Conservation (phyloP, 2,329 filamentous ascomycete species). For the Colletotrichum sp. region DNA sequence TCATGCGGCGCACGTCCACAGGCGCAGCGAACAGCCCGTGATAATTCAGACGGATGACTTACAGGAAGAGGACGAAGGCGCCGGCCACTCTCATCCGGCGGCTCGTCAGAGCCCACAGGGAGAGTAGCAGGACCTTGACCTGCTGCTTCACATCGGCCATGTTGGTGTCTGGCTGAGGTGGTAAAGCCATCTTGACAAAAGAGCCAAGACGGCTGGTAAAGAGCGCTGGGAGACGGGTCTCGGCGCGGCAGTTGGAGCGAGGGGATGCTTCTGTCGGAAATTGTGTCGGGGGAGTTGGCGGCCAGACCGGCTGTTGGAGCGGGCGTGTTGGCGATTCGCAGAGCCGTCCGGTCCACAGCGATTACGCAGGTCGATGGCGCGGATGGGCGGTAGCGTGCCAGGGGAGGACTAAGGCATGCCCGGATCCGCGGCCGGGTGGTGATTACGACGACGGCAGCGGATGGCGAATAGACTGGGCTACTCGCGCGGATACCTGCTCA, state of each 20-base stretch:
- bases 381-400: neutral
- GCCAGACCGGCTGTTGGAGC: neutral
- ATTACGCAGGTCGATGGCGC: slow-evolving; percentile 5
- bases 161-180: slow-evolving; percentile 19
- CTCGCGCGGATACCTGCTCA: neutral
- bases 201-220: neutral
- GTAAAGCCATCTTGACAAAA: slow-evolving; percentile 6
- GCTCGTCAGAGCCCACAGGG: slow-evolving; percentile 37
- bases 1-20: neutral
- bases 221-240: neutral
- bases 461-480: neutral
- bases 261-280: neutral
- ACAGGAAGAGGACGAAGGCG: slow-evolving; percentile 36
- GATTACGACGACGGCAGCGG: neutral
- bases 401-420: neutral
- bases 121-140: slow-evolving; percentile 25
- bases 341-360: neutral
- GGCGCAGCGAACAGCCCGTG: neutral
- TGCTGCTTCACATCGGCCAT: slow-evolving; percentile 26
- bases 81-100: slow-evolving; percentile 36
- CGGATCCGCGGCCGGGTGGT: neutral
- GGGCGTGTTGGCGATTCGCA: slow-evolving; percentile 5
- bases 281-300: neutral
- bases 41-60: slow-evolving; percentile 17
- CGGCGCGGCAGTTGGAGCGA: neutral